These are phyloP conservation scores for Neophaeococcomyces aloes DNA, from an alignment of 2,329 filamentous ascomycete species.

Conservation along the genomic window DNA sequence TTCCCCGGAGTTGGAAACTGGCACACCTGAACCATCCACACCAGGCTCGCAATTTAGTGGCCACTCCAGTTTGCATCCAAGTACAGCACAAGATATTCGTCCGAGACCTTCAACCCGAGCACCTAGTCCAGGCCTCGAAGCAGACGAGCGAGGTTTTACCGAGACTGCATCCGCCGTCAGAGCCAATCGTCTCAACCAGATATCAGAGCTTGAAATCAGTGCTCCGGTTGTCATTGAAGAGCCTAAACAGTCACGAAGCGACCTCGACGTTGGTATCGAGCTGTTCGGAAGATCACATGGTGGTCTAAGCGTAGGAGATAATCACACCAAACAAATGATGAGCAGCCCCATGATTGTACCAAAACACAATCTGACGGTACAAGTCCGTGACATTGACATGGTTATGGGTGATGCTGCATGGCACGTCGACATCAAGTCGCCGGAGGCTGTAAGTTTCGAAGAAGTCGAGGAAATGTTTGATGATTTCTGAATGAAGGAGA, in stretches of 20 bases:
- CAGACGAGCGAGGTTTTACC: slow-evolving; percentile 92
- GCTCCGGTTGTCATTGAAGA: slow-evolving; percentile 36
- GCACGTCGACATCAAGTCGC: slow-evolving; percentile 56
- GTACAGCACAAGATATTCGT: slow-evolving; percentile 25
- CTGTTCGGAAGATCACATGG: slow-evolving; percentile 39
- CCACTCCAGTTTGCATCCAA: slow-evolving; percentile 28
- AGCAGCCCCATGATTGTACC: slow-evolving; percentile 29
- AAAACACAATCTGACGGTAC: slow-evolving; percentile 30
- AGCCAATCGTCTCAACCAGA: slow-evolving; percentile 32
- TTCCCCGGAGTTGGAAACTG: slow-evolving; percentile 68
- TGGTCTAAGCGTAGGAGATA: slow-evolving; percentile 39
- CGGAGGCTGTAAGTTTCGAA: slow-evolving; percentile 82
- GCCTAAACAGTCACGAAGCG: slow-evolving; percentile 19
- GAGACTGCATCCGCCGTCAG: slow-evolving; percentile 82
- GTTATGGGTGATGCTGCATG: slow-evolving; percentile 43
- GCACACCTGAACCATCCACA: slow-evolving; percentile 44
- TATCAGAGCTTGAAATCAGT: slow-evolving; percentile 21
- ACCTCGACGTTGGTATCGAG: slow-evolving; percentile 20
- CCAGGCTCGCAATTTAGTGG: slow-evolving; percentile 55
- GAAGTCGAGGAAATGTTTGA: slow-evolving; percentile 84
- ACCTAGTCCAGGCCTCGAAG: slow-evolving; percentile 81
- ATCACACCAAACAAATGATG: slow-evolving; percentile 19
- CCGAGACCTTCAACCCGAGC: slow-evolving; percentile 50
- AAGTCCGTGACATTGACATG: slow-evolving; percentile 34
- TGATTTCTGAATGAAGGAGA: slow-evolving; percentile 55